phyloP scores from a whole-genome alignment of 257 asterid genomes.

The Lantana camara region DNA sequence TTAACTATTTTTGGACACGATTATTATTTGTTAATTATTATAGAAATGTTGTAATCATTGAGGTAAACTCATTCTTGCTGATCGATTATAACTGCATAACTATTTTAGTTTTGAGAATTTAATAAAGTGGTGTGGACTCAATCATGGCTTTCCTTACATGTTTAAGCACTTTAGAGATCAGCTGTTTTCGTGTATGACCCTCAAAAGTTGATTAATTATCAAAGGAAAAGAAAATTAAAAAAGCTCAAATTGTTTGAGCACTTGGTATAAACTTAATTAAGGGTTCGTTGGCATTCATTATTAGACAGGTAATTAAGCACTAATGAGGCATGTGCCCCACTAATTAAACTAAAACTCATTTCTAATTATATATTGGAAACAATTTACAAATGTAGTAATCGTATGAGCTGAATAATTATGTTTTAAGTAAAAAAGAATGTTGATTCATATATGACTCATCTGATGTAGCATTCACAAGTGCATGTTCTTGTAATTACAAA shows the following conservation, averaged over 20 bases:
- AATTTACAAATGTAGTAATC: neutral
- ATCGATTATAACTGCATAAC: too few species aligned
- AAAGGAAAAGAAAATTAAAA: neutral
- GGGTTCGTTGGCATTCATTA: conserved; percentile 24
- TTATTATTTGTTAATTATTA: too few species aligned
- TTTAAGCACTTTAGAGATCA: conserved; percentile 24
- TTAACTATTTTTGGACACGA: too few species aligned
- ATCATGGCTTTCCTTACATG: conserved; percentile 32
- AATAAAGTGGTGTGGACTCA: conserved; percentile 21
- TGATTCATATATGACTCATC: neutral
- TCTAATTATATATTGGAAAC: too few species aligned
- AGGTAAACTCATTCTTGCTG: too few species aligned
- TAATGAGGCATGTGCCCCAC: conserved; percentile 31
- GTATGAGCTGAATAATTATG: neutral
- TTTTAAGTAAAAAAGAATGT: neutral
- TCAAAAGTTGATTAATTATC: conserved; percentile 22
- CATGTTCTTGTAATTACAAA: neutral
- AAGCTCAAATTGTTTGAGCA: conserved; percentile 18
- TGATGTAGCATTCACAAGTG: neutral
- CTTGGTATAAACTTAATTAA: conserved; percentile 11
- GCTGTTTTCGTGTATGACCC: conserved; percentile 15
- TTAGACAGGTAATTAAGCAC: conserved; percentile 28
- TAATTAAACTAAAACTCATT: neutral
- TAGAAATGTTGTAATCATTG: too few species aligned
- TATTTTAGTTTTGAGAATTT: too few species aligned